phyloP scores from a whole-genome alignment of 345 rosid species.

The Eucalyptus cladocalyx region DNA sequence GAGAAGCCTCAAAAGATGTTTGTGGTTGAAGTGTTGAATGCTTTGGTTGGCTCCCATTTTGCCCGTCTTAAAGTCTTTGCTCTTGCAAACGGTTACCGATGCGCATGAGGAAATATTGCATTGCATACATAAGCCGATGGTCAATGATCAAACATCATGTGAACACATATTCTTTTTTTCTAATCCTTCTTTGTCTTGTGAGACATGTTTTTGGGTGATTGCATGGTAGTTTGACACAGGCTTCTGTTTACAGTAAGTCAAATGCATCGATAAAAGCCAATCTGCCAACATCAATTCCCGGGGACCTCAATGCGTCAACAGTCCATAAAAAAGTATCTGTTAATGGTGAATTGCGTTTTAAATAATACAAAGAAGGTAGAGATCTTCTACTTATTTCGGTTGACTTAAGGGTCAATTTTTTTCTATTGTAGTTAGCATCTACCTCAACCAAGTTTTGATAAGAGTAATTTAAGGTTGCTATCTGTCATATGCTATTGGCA shows the following conservation, averaged over 20 bases:
- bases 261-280: not conserved
- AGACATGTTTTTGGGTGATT: not conserved
- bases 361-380: not conserved
- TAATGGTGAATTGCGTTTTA: not conserved
- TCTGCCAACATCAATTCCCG: not conserved
- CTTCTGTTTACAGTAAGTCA: not conserved
- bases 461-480: not conserved
- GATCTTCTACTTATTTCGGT: not conserved
- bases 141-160: not conserved
- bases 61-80: not conserved
- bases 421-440: not conserved
- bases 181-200: not conserved
- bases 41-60: not conserved
- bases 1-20: not conserved
- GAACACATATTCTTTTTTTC: not conserved
- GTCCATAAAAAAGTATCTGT: not conserved
- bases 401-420: not conserved
- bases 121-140: not conserved
- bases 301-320: not conserved
- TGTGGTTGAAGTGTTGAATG: not conserved
- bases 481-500: not conserved
- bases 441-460: not conserved
- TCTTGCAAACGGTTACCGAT: not conserved
- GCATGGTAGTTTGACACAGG: not conserved
- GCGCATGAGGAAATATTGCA: not conserved